Evolutionary conservation across 1,284 basidiomycete species (phyloP), one percentile per base, ranked within the genome.

Genomic region (Microbotryum saponariae): DNA sequence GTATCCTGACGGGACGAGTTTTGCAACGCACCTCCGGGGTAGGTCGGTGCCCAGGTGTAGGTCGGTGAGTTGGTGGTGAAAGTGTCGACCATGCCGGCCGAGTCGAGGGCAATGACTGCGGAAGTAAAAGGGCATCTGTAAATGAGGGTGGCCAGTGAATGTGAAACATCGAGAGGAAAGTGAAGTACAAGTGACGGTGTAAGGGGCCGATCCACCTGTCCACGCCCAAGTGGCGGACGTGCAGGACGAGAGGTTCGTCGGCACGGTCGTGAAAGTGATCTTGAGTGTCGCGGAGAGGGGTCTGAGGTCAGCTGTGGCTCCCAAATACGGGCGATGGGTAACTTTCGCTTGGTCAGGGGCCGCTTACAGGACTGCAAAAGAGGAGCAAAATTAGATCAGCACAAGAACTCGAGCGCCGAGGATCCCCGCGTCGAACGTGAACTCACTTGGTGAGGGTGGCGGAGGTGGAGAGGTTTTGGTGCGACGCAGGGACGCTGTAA

Each of bases 191-290:
- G 25, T 25, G n/a, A 53, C n/a, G 33, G 51, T 53, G 27, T 53
- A 53, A 20, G 51, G 51, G 9, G 51, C 51, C 4, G 51, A n/a
- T 10, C 51, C 51, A 23, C 51, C 51, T 12, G 51, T 53, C 51
- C 51, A 53, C 10, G 51, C 33, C n/a, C 25, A 53, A n/a, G 51
- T 53, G 25, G 51, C 33, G 20, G 25, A n/a, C 12, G 27, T 31
- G 51, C 51, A 53, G 51, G 25, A 25, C 25, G 51, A 29, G 25
- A 53, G 20, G 16, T 53, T 25, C 20, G 25, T 33, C 23, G 51
- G 51, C 51, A 53, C 48, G 6, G 48, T 50, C 21, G 21, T 27
- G 27, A 21, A 27, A 50, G 27, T 50, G 20, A 21, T 21, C 27
- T 50, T 23, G 18, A 14, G 12, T 12, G 21, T 5, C 48, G 48